Evolutionary conservation across 2,329 filamentous ascomycete genomes (phyloP), one percentile per base, ranked within the genome.

Genomic region (Alternaria infectoria): DNA sequence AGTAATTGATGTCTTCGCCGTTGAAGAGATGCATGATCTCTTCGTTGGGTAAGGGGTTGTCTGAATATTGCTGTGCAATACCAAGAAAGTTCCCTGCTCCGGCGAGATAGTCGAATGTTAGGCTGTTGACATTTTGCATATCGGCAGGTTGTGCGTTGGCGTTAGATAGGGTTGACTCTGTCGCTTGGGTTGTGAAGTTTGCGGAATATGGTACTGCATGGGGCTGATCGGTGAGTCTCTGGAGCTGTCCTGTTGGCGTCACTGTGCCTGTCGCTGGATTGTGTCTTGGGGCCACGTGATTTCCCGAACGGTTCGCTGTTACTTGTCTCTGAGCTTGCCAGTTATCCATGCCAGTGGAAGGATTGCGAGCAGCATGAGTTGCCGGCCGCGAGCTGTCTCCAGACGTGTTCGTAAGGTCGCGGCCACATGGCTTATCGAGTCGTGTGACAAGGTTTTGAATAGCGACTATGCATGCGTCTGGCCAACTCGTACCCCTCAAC

Each of bases 11-110:
- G 26, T 72, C 68, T 60, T 72, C 69, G 19, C 65, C 61, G 57
- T 66, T 69, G 52, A 73, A 74, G 4, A 74, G 55, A 30, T 73
- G 64, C 57, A 69, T 71, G 13, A 73, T 74, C 4, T 73, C 68
- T 9, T 73, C 65, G 19, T 65, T 69, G 13, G 72, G 67, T 30
- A 69, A 62, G 2, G 70, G 72, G 23, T 71, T 72, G 46, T 72
- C 70, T 7, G 72, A 73, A 3, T 66, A 58, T 32, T 71, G 70
- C 21, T 73, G 70, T 28, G 70, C 71, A 8, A 74, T 70, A 5
- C 71, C 71, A 5, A 73, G 64, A 25, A 73, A 74, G 32, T 61
- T 69, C 10, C 69, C 69, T 10, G 62, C 57, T 19, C 65, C 59
- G 5, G 52, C 64, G n/a, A 72, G 40, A 36, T 68, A 59, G 10